Base-by-base conservation (phyloP, 1,284 basidiomycete genomes). In the Megacollybia platyphylla region DNA sequence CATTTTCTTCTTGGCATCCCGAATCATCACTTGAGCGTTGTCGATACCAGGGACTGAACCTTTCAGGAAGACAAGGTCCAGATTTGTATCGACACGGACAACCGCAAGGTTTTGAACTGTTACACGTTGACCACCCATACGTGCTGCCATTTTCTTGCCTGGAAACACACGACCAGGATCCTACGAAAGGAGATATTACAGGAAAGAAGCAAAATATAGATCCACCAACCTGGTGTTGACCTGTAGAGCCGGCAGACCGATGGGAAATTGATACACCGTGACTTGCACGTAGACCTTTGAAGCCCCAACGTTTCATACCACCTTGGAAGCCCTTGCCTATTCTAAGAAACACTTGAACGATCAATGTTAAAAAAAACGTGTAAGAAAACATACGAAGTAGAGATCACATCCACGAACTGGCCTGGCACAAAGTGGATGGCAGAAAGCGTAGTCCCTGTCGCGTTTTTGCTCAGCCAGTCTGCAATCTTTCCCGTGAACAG, bases 241-340 rank as follows among this genome's bases (percentile, higher is more conserved):
- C 96, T 9, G 89, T 96, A 20, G 92, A 87, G 57, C 96, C 96
- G 36, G 82, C 79, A 20, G 87, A 85, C 58, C 96, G 84, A 72
- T 98, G 96, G 24, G 90, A 90, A 52, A 93, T 61, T 46, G 96
- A 97, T 40, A 90, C 88, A 86, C 96, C 96, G 62, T 99, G 96
- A 62, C 89, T 89, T 2, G 91, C 93, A 44, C 84, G 77, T 29
- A 93, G 67, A 65, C 96, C 96, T 54, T 82, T 76, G 67, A 96
- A 98, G 38, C 85, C 84, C 79, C 90, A 93, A 39, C 91, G 74
- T 64, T 98, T 99, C 96, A 99, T 98, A 37, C 76, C 82, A 57
- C 96, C 96, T 52, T 91, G 87, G 63, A 94, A 97, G 13, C 96
- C 96, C 63, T 97, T 97, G 17, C 96, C 96, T 50, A 93, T 86